Evolutionary conservation across 164 flowering plant species (phyloP).

Genomic region (Nymphaea thermarum): DNA sequence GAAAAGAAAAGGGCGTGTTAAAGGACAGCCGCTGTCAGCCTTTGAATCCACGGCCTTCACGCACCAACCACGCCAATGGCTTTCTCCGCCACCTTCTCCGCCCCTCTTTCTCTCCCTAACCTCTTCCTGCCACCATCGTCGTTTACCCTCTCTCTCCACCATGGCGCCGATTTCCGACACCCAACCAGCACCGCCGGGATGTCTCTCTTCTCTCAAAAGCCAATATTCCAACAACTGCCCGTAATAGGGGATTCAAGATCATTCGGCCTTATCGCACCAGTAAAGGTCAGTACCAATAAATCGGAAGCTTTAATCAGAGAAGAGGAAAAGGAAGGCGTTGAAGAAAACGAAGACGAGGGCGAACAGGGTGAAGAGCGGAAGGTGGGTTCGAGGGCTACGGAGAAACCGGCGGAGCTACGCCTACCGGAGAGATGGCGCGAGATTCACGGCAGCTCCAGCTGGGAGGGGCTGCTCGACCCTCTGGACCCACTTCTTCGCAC

Average conservation of each 20-base stretch:
- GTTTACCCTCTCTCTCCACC: background rate
- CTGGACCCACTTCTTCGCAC: slow-evolving; percentile 39
- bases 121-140: background rate
- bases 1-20: too few relatives aligned
- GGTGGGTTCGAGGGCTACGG: background rate
- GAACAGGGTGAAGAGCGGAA: background rate
- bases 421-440: slow-evolving; percentile 37
- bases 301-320: too few relatives aligned
- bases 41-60: too few relatives aligned
- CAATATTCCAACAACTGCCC: background rate
- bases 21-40: too few relatives aligned
- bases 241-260: background rate
- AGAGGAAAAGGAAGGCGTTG: background rate
- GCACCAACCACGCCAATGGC: background rate
- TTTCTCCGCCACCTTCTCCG: background rate
- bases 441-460: slow-evolving; percentile 45
- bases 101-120: background rate
- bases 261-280: background rate
- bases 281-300: background rate
- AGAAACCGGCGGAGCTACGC: background rate
- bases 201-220: background rate
- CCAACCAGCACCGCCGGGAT: background rate
- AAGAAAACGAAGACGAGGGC: background rate
- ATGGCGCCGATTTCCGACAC: background rate
- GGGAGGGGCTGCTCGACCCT: slow-evolving; percentile 62